phyloP scores from a whole-genome alignment of 768 basidiomycete species.

The Boletus reticulatus region DNA sequence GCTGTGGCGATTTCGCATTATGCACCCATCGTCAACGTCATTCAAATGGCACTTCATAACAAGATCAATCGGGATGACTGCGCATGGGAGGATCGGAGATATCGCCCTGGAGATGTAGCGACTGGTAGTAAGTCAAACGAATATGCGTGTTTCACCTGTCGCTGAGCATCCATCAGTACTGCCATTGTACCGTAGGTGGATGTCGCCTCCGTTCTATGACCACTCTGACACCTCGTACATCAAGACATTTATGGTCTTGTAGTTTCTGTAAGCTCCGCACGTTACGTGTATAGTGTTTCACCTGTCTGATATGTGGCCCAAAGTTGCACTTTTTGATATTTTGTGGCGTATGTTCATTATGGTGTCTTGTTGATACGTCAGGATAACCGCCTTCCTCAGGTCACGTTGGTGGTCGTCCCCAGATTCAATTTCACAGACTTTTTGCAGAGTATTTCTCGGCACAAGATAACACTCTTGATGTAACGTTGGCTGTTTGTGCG shows the following conservation, averaged over 20 bases:
- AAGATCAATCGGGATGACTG: conserved; percentile 39
- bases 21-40: conserved; percentile 57
- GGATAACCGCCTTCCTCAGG: conserved; percentile 32
- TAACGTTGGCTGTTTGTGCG: conserved; percentile 21
- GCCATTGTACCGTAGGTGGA: conserved; percentile 58
- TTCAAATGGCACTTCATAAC: conserved; percentile 57
- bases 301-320: conserved; percentile 5
- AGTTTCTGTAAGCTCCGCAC: conserved; percentile 42
- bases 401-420: conserved; percentile 56
- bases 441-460: conserved; percentile 56
- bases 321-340: conserved; percentile 56
- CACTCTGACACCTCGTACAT: conserved; percentile 12
- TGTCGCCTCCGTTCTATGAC: background rate
- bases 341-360: conserved; percentile 43
- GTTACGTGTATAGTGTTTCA: background rate
- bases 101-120: conserved; percentile 54
- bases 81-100: conserved; percentile 38
- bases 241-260: conserved; percentile 62
- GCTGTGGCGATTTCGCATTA: conserved; percentile 70
- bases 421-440: conserved; percentile 64
- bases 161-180: conserved; percentile 38
- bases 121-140: conserved; percentile 48
- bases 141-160: background rate
- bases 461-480: conserved; percentile 58
- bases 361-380: background rate